phyloP scores from a whole-genome alignment of 2,329 filamentous ascomycete genomes.

The Aspergillus puulaauensis region DNA sequence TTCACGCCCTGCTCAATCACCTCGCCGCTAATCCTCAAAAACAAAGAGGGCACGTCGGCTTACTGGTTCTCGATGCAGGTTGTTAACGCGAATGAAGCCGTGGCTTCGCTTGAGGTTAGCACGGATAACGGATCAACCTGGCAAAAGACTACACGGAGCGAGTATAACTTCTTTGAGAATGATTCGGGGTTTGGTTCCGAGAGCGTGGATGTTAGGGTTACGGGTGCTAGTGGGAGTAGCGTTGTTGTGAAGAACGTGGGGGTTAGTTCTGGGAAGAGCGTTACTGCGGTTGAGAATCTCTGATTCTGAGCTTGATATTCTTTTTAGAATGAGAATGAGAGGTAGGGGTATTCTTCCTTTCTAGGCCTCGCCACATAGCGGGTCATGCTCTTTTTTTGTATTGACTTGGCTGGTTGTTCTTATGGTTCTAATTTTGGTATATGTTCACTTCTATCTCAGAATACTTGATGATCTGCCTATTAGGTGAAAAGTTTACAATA shows the following conservation, averaged over 20 bases:
- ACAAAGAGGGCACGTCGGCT: slow-evolving; percentile 49
- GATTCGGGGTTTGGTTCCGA: slow-evolving; percentile 55
- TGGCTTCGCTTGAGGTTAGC: slow-evolving; percentile 60
- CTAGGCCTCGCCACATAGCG: too few relatives aligned
- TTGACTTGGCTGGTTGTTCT: background rate
- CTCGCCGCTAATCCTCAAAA: slow-evolving; percentile 50
- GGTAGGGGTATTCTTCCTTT: background rate
- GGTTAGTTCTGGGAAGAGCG: slow-evolving; percentile 15
- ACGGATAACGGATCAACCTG: slow-evolving; percentile 60
- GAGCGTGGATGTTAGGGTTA: slow-evolving; percentile 57
- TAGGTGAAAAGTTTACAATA: background rate
- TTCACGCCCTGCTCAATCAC: slow-evolving; percentile 54
- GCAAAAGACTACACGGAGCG: slow-evolving; percentile 54
- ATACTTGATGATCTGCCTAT: background rate
- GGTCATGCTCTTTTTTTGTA: background rate
- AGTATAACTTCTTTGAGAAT: slow-evolving; percentile 65
- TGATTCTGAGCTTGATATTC: slow-evolving; percentile 10
- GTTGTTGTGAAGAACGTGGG: slow-evolving; percentile 54
- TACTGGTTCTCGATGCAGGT: slow-evolving; percentile 65
- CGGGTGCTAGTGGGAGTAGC: slow-evolving; percentile 51
- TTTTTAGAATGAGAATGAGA: background rate
- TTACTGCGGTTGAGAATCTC: slow-evolving; percentile 27
- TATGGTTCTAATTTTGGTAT: background rate
- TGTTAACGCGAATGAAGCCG: slow-evolving; percentile 59
- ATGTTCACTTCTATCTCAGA: slow-evolving; percentile 2